Conservation (phyloP, 2,329 filamentous ascomycete species). For the Cladosporium sphaerospermum region DNA sequence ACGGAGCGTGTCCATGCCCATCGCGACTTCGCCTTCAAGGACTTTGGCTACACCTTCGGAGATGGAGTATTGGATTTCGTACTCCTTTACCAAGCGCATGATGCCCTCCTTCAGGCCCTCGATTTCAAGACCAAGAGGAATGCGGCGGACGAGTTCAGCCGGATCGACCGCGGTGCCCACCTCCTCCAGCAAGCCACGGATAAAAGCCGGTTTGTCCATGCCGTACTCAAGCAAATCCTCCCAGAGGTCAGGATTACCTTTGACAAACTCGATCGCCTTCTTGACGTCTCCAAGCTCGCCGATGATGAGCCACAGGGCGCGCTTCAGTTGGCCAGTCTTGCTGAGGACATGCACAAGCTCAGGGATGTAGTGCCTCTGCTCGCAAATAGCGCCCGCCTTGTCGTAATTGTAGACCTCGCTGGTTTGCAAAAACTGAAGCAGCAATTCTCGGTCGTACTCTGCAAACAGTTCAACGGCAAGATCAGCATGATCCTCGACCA, state of each 20-base stretch:
- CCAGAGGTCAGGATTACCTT: constrained; percentile 89
- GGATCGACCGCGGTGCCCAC: constrained; percentile 92
- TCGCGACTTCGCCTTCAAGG: constrained; percentile 76
- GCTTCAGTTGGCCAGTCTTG: constrained; percentile 90
- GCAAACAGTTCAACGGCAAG: constrained; percentile 82
- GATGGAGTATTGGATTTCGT: constrained; percentile 91
- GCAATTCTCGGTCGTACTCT: constrained; percentile 67
- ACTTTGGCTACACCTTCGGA: constrained; percentile 83
- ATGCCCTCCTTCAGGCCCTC: constrained; percentile 83
- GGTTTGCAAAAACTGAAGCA: constrained; percentile 85
- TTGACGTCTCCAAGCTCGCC: constrained; percentile 86
- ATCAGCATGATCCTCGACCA: constrained; percentile 81
- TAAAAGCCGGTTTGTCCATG: constrained; percentile 96
- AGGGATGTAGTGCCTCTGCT: constrained; percentile 71
- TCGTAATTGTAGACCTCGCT: constrained; percentile 79
- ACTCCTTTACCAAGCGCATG: constrained; percentile 85
- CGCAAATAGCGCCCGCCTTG: constrained; percentile 69
- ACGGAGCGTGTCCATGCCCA: constrained; percentile 73
- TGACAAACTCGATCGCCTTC: constrained; percentile 89
- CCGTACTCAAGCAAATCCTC: constrained; percentile 89
- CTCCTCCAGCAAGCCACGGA: constrained; percentile 83
- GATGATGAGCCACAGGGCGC: constrained; percentile 86
- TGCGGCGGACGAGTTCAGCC: constrained; percentile 79
- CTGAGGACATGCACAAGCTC: constrained; percentile 95
- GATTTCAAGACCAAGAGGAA: constrained; percentile 89